These are phyloP conservation scores for Adiantum capillusveneris DNA, from an alignment of 75 land plant species.

Conservation along the genomic window DNA sequence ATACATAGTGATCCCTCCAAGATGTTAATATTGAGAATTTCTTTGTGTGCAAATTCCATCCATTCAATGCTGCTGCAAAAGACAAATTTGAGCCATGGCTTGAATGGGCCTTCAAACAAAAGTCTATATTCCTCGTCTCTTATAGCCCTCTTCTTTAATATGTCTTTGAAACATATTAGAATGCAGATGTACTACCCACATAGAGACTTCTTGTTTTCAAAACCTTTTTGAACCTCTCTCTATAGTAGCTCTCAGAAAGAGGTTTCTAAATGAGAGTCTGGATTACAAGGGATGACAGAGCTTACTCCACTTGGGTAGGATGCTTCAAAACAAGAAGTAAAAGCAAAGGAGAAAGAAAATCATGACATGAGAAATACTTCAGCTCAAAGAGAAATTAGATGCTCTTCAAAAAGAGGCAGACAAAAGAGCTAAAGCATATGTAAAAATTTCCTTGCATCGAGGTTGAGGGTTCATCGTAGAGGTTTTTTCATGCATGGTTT, in stretches of 20 bases:
- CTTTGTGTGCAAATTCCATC: too few species aligned
- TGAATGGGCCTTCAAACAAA: neutral
- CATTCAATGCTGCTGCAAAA: too few species aligned
- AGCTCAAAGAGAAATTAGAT: neutral
- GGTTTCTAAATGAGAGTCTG: neutral
- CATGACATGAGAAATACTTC: neutral
- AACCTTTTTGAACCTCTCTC: neutral
- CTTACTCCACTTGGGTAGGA: neutral
- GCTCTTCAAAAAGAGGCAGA: neutral
- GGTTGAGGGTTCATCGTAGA: too few species aligned
- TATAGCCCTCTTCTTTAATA: neutral
- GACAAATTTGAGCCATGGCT: too few species aligned
- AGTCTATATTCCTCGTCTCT: neutral
- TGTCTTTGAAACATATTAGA: neutral
- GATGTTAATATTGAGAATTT: too few species aligned
- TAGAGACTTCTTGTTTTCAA: neutral
- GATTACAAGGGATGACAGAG: neutral
- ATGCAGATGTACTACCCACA: neutral
- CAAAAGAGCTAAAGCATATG: constrained; percentile 2
- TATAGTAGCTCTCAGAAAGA: neutral
- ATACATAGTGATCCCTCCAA: too few species aligned
- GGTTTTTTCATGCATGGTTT: too few species aligned
- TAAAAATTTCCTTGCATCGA: too few species aligned
- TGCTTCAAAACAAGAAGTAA: neutral
- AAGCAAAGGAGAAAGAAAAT: neutral